Evolutionary conservation across 108 stramenopile species (phyloP).

Genomic region (Skeletonema tropicum): DNA sequence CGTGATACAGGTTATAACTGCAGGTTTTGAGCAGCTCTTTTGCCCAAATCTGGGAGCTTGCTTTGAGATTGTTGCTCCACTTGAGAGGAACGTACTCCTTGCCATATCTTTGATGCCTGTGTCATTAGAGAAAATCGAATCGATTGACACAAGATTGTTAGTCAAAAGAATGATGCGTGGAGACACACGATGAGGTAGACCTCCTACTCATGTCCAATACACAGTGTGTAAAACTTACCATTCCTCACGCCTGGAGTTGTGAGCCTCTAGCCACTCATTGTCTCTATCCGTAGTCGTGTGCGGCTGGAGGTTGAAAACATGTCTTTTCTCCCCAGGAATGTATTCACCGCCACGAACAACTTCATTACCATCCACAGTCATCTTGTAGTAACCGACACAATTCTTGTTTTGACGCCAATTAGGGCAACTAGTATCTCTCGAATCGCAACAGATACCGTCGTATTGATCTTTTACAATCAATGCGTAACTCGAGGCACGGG

Average conservation of each 20-base stretch:
- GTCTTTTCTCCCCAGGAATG: background rate
- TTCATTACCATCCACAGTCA: background rate
- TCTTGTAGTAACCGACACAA: background rate
- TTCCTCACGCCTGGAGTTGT: constrained; percentile 18
- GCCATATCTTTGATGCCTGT: constrained; percentile 17
- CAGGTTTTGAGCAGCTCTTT: constrained; percentile 8
- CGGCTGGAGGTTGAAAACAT: background rate
- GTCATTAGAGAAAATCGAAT: too few species aligned
- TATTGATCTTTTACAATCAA: background rate
- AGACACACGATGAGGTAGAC: too few species aligned
- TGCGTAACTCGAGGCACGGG: background rate
- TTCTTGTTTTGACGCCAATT: background rate
- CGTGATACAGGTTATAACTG: constrained; percentile 30
- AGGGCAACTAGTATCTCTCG: background rate
- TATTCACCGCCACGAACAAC: background rate
- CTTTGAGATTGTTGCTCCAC: constrained; percentile 31
- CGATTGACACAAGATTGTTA: too few species aligned
- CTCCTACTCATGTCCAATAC: too few species aligned
- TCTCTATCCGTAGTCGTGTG: constrained; percentile 1
- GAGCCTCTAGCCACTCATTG: constrained; percentile 23
- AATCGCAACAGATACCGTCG: background rate
- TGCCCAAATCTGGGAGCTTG: constrained; percentile 2
- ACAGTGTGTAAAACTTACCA: background rate
- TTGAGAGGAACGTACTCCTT: constrained; percentile 13
- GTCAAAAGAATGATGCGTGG: too few species aligned